These are phyloP conservation scores for Phaeosphaeria sp. DNA, from an alignment of 2,329 filamentous ascomycete genomes.

Conservation along the genomic window DNA sequence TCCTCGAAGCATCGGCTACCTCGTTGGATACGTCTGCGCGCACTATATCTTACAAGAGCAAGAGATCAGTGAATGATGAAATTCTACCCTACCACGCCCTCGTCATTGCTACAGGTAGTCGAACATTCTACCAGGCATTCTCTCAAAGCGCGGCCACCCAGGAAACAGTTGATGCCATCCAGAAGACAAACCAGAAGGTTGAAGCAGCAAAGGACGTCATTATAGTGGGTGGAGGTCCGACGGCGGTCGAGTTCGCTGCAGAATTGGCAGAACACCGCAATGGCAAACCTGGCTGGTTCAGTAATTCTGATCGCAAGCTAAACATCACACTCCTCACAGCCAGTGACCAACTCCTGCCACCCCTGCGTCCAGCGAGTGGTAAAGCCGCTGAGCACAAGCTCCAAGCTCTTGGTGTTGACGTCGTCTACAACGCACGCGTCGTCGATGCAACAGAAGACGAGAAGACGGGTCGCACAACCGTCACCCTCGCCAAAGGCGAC, in stretches of 20 bases:
- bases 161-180: constrained; percentile 37
- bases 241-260: constrained; percentile 58
- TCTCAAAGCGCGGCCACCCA: constrained; percentile 48
- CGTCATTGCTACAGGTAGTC: constrained; percentile 62
- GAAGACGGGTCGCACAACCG: constrained; percentile 48
- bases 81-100: constrained; percentile 60
- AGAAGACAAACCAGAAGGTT: constrained; percentile 44
- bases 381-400: constrained; percentile 55
- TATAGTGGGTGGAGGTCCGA: constrained; percentile 57
- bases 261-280: constrained; percentile 54
- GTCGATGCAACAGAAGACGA: constrained; percentile 25
- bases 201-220: constrained; percentile 52
- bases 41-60: constrained; percentile 52
- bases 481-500: constrained; percentile 51
- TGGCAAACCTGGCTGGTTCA: constrained; percentile 51
- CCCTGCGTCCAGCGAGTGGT: constrained; percentile 49
- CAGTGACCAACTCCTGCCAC: constrained; percentile 48
- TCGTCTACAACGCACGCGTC: constrained; percentile 50
- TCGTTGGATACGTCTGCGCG: constrained; percentile 53
- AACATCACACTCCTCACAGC: constrained; percentile 56
- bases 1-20: constrained; percentile 59
- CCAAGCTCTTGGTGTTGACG: constrained; percentile 54
- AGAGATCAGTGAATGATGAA: constrained; percentile 27
- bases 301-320: constrained; percentile 33
- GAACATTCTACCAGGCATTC: constrained; percentile 53